Evolutionary conservation across 192 early-diverging fungal genomes (phyloP).

Genomic region (Anaeromyces robustus): DNA sequence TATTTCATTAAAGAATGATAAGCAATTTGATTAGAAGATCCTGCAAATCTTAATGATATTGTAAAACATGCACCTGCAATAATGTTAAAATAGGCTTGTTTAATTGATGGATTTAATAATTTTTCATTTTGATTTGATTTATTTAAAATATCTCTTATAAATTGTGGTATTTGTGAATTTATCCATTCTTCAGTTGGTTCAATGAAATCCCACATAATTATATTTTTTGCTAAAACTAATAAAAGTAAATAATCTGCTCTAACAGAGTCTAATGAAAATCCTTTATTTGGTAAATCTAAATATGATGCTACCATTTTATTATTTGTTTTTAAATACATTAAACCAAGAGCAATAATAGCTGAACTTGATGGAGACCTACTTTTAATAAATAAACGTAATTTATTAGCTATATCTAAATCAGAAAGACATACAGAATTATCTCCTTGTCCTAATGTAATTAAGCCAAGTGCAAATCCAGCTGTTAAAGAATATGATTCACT

Average conservation of each 20-base stretch:
- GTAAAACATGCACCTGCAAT: conserved; percentile 49
- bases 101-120: conserved; percentile 8
- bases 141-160: conserved; percentile 14
- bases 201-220: conserved; percentile 64
- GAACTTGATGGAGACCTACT: conserved; percentile 34
- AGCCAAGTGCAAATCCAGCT: conserved; percentile 68
- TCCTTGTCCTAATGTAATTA: conserved; percentile 57
- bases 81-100: conserved; percentile 48
- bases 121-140: conserved; percentile 12
- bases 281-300: conserved; percentile 40
- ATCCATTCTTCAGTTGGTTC: conserved; percentile 50
- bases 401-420: conserved; percentile 40
- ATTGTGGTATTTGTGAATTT: conserved; percentile 36
- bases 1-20: conserved; percentile 27
- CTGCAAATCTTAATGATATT: conserved; percentile 55
- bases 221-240: conserved; percentile 41
- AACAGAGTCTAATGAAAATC: conserved; percentile 41
- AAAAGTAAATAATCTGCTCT: conserved; percentile 59
- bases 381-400: conserved; percentile 31
- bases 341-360: conserved; percentile 64
- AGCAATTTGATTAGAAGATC: conserved; percentile 26
- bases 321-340: conserved; percentile 72
- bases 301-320: conserved; percentile 44
- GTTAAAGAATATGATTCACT: conserved; percentile 46
- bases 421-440: conserved; percentile 22